These are phyloP conservation scores for Suillus bovinus DNA, from an alignment of 768 basidiomycete species.

Conservation along the genomic window DNA sequence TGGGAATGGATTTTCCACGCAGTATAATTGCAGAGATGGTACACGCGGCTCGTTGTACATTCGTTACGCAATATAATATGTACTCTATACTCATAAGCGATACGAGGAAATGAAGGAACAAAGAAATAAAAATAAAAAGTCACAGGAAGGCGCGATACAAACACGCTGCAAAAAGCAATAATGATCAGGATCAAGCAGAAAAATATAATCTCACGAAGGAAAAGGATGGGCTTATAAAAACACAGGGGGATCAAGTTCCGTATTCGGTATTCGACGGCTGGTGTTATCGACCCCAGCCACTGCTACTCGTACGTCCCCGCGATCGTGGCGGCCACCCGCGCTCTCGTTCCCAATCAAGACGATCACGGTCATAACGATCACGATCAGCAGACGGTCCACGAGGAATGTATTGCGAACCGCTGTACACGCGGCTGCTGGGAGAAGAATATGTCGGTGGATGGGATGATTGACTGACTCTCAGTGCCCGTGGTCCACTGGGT, in stretches of 20 bases:
- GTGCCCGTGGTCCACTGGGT: conserved; percentile 42
- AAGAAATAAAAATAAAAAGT: conserved; percentile 10
- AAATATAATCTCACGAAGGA: conserved; percentile 1
- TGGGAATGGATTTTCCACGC: neutral
- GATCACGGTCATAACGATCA: conserved; percentile 46
- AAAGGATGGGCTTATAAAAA: neutral
- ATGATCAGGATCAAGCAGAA: conserved; percentile 28
- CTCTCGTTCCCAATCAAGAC: conserved; percentile 25
- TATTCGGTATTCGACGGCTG: conserved; percentile 4
- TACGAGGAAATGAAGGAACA: conserved; percentile 3
- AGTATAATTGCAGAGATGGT: conserved; percentile 6
- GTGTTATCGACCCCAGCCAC: conserved; percentile 35
- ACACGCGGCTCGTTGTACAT: conserved; percentile 9
- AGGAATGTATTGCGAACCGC: conserved; percentile 40
- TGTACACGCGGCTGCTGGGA: conserved; percentile 22
- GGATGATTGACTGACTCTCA: conserved; percentile 30
- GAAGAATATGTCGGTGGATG: conserved; percentile 20
- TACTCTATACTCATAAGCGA: conserved; percentile 1
- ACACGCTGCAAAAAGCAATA: conserved; percentile 29
- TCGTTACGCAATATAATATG: conserved; percentile 12
- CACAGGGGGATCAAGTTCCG: conserved; percentile 3
- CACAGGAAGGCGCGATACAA: neutral
- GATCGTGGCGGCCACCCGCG: conserved; percentile 33
- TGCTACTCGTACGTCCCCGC: conserved; percentile 36
- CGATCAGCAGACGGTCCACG: conserved; percentile 55